Conservation (phyloP, 345 rosid species). For the Abelmoschus esculentus region DNA sequence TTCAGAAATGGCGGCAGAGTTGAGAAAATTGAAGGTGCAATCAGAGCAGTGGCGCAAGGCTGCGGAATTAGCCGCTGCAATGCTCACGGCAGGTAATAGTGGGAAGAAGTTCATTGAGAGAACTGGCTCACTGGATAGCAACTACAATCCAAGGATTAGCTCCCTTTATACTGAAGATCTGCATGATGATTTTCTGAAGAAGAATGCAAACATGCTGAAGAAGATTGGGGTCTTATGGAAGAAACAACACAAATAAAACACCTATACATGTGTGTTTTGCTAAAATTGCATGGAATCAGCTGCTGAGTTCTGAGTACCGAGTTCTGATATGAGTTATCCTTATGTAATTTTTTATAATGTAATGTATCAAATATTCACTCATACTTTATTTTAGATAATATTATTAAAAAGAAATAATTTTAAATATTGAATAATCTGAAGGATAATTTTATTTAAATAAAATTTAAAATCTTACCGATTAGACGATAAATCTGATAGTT, state of each 20-base stretch:
- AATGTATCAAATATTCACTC: too few relatives aligned
- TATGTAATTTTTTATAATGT: too few relatives aligned
- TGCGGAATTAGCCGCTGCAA: slow-evolving; percentile 87
- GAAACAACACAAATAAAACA: slow-evolving; percentile 67
- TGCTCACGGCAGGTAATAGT: slow-evolving; percentile 71
- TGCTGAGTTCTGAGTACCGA: too few relatives aligned
- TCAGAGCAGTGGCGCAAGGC: slow-evolving; percentile 99
- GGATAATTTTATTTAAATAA: not conserved
- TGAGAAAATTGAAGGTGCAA: slow-evolving; percentile 89
- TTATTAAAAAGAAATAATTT: too few relatives aligned
- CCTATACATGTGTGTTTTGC: too few relatives aligned
- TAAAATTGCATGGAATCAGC: too few relatives aligned
- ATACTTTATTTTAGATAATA: too few relatives aligned
- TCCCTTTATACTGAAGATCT: slow-evolving; percentile 59
- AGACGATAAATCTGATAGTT: not conserved
- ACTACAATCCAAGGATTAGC: slow-evolving; percentile 33
- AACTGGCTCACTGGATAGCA: slow-evolving; percentile 51
- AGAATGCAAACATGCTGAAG: slow-evolving; percentile 89
- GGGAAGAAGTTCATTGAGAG: slow-evolving; percentile 68
- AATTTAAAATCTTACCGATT: not conserved
- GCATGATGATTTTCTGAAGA: slow-evolving; percentile 73
- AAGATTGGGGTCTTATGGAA: slow-evolving; percentile 95
- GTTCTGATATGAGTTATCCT: too few relatives aligned
- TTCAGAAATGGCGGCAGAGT: slow-evolving; percentile 61
- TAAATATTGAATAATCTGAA: too few relatives aligned